These are phyloP conservation scores for Knoxdaviesia capensis DNA, from an alignment of 2,329 filamentous ascomycete genomes.

Conservation along the genomic window DNA sequence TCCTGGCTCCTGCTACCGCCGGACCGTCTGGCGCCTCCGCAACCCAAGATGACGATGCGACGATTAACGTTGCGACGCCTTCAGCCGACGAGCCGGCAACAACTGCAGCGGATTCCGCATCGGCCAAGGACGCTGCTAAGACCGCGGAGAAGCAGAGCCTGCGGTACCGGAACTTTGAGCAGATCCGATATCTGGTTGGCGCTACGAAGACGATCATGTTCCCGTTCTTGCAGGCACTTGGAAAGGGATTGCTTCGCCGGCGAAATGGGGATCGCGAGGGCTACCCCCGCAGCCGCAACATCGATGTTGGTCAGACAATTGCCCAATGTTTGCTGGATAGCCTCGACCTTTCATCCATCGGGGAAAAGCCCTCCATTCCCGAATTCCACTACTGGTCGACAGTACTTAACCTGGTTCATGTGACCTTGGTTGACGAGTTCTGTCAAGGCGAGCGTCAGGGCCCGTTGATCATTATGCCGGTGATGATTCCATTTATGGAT, in stretches of 20 bases:
- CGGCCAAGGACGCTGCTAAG: constrained; percentile 8
- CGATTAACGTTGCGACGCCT: too few relatives aligned
- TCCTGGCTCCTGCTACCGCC: too few relatives aligned
- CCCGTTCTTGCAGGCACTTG: constrained; percentile 68
- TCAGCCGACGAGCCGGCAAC: too few relatives aligned
- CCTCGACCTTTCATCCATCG: constrained; percentile 27
- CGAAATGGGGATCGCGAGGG: constrained; percentile 38
- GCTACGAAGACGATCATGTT: constrained; percentile 64
- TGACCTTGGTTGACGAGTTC: constrained; percentile 49
- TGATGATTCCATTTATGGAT: constrained; percentile 75
- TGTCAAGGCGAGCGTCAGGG: constrained; percentile 5
- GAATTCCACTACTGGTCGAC: constrained; percentile 69
- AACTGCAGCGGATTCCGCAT: constrained; percentile 6
- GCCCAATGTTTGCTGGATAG: constrained; percentile 51
- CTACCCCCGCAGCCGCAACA: constrained; percentile 31
- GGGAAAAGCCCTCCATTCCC: constrained; percentile 28
- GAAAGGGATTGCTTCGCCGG: constrained; percentile 60
- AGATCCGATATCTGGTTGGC: constrained; percentile 55
- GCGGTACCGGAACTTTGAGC: constrained; percentile 54
- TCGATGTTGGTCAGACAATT: constrained; percentile 41
- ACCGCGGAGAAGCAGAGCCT: constrained; percentile 7
- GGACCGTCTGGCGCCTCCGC: too few relatives aligned
- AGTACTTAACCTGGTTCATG: constrained; percentile 56
- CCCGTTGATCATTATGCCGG: constrained; percentile 40
- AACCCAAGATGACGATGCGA: too few relatives aligned